A percentile compares a stretch with the other conserved stretches of the same genome.
Conservation (phyloP, 495 filamentous ascomycete genomes). For the Baudoinia panamericana region DNA sequence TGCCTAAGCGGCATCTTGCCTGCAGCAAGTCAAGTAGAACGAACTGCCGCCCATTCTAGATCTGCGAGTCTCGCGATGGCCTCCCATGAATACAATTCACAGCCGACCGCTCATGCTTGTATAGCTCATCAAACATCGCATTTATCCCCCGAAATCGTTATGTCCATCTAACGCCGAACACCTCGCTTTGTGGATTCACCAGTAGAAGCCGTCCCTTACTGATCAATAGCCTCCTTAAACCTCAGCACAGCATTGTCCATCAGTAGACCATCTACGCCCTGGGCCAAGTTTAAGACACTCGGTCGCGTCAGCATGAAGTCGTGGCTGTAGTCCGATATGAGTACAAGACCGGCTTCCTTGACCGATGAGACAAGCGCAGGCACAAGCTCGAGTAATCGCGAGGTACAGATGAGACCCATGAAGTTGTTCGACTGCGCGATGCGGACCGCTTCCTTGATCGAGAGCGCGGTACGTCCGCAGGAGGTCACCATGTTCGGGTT, state of each 20-base stretch:
- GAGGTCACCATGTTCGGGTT: slow-evolving; percentile 39
- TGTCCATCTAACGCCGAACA: too few relatives aligned
- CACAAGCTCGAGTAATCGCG: slow-evolving; percentile 71
- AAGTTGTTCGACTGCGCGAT: slow-evolving; percentile 94
- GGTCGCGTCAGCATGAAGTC: slow-evolving; percentile 30
- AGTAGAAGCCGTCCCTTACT: too few relatives aligned
- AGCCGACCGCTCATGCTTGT: too few relatives aligned
- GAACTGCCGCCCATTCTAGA: too few relatives aligned
- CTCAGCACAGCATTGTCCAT: slow-evolving; percentile 72
- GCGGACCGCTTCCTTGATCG: slow-evolving; percentile 86
- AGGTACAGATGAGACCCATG: slow-evolving; percentile 89
- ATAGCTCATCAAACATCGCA: too few relatives aligned
- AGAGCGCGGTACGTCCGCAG: slow-evolving; percentile 58
- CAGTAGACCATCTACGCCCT: slow-evolving; percentile 76
- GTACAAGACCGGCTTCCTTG: slow-evolving; percentile 81
- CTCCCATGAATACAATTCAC: too few relatives aligned
- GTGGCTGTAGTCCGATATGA: slow-evolving; percentile 74
- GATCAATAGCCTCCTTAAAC: slow-evolving; percentile 91
- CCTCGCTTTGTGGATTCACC: too few relatives aligned
- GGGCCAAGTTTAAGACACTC: slow-evolving; percentile 31
- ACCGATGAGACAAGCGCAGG: slow-evolving; percentile 84
- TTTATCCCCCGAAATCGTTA: too few relatives aligned
- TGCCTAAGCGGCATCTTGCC: background rate
- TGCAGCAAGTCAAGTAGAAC: too few relatives aligned
- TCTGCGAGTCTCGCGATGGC: too few relatives aligned